Evolutionary conservation across 2,329 filamentous ascomycete genomes (phyloP), one percentile per base, ranked within the genome.

Genomic region (Furcasterigmium furcatum): DNA sequence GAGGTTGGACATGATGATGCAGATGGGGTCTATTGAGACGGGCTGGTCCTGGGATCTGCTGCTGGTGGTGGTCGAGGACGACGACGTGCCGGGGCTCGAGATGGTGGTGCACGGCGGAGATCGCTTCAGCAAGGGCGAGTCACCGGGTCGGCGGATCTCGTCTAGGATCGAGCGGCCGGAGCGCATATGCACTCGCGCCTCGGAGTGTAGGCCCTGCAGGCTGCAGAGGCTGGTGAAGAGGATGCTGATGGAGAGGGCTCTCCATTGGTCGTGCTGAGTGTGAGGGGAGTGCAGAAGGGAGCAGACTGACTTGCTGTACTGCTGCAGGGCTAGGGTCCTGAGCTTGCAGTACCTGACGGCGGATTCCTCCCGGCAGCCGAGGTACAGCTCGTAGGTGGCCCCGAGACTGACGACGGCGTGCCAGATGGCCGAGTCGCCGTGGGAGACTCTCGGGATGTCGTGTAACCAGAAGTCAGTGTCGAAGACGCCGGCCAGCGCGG

Each of bases 351-450:
- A n/a, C n/a, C n/a, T n/a, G 7, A 5, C 27, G 13, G 27, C 20
- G 5, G 27, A 14, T 13, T 34, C 20, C 18, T 16, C 18, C 2
- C 9, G 34, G 20, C 32, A 36, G 4, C 38, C n/a, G 7, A 22
- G 35, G 30, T 38, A 41, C 1, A 45, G 46, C 25, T 55, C 50
- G 27, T 52, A 49, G 3, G 52, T 30, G 2, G 56, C 47, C 13
- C 53, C 52, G 2, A 58, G 47, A 7, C 49, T 46, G n/a, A 57
- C 46, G 16, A 53, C 43, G 10, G 55, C 55, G 25, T 57, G 56
- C 46, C 52, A 52, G 3, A 56, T 47, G 2, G 52, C 55, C 9
- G 54, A 35, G 22, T 56, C 56, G 13, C 40, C 30, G 34, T 45
- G 44, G n/a, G 49, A 47, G 13, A 52, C 35, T 7, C 51, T 44